Percentiles rank a stretch among this genome's conserved stretches.
phyloP scores from a whole-genome alignment of 257 asterid genomes.

The Solanum pennellii region DNA sequence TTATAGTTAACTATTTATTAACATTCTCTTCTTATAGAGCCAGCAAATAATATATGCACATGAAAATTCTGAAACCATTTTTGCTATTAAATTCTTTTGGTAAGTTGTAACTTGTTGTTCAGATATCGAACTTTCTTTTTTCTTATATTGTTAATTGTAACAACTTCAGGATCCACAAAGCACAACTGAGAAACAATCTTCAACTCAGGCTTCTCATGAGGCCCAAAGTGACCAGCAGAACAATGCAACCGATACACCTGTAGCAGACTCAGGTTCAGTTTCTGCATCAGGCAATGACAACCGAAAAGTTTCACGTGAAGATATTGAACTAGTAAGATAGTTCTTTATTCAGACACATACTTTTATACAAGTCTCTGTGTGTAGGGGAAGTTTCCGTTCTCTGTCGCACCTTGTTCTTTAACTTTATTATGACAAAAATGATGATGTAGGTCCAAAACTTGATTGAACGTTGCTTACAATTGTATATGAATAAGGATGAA shows the following conservation, averaged over 20 bases:
- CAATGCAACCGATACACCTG: slow-evolving; percentile 51
- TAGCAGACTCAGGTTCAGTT: slow-evolving; percentile 82
- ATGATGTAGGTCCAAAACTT: slow-evolving; percentile 69
- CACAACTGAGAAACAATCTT: slow-evolving; percentile 53
- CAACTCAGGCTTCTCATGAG: slow-evolving; percentile 45
- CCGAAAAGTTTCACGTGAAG: slow-evolving; percentile 90
- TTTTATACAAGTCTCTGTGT: background rate
- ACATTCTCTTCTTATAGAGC: background rate
- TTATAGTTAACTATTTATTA: background rate
- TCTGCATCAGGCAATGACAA: slow-evolving; percentile 72
- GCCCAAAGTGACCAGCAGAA: slow-evolving; percentile 53
- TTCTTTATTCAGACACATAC: background rate
- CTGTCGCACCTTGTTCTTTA: background rate
- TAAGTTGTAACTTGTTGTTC: background rate
- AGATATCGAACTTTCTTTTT: background rate
- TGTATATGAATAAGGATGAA: slow-evolving; percentile 90
- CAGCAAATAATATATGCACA: background rate
- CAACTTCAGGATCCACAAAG: slow-evolving; percentile 40
- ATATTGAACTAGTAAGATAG: slow-evolving; percentile 79
- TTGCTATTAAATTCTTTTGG: background rate
- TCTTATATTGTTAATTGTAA: background rate
- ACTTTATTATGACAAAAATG: slow-evolving; percentile 4
- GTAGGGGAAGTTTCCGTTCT: background rate
- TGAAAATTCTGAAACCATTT: background rate
- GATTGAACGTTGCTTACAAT: slow-evolving; percentile 85